Percentiles rank a stretch among this genome's conserved stretches.
phyloP scores from a whole-genome alignment of 2,329 filamentous ascomycete species.

The Cytospora schulzeri region DNA sequence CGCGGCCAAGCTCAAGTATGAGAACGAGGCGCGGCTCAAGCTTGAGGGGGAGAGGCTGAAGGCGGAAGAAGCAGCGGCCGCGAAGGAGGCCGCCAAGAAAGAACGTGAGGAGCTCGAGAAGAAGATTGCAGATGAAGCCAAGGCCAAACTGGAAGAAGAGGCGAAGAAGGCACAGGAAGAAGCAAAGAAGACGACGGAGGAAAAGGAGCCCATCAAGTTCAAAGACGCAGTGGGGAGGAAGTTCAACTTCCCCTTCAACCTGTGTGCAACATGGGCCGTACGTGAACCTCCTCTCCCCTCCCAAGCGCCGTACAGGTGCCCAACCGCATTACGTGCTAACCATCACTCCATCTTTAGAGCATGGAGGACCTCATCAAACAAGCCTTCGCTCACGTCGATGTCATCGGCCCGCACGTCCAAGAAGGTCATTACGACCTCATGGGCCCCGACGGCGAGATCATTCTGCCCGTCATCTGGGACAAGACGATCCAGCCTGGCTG shows the following conservation, averaged over 20 bases:
- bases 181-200: conserved; percentile 58
- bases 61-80: conserved; percentile 43
- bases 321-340: neutral
- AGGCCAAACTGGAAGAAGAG: conserved; percentile 40
- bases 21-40: conserved; percentile 34
- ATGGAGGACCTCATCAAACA: conserved; percentile 88
- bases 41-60: conserved; percentile 50
- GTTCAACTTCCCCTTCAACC: conserved; percentile 86
- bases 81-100: conserved; percentile 40
- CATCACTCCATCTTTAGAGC: conserved; percentile 51
- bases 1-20: conserved; percentile 39
- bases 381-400: conserved; percentile 77
- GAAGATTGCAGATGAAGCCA: conserved; percentile 44
- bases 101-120: conserved; percentile 42
- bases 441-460: conserved; percentile 79
- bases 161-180: conserved; percentile 40
- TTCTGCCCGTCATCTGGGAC: conserved; percentile 80
- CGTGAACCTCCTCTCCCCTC: conserved; percentile 38
- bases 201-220: conserved; percentile 79
- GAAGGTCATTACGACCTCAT: conserved; percentile 80
- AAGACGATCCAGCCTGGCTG: conserved; percentile 79
- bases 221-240: conserved; percentile 90
- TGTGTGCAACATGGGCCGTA: conserved; percentile 84
- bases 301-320: neutral
- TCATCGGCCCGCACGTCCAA: conserved; percentile 74